Evolutionary conservation across 768 basidiomycete genomes (phyloP), one percentile per base, ranked within the genome.

Genomic region (Auriscalpium orientale): DNA sequence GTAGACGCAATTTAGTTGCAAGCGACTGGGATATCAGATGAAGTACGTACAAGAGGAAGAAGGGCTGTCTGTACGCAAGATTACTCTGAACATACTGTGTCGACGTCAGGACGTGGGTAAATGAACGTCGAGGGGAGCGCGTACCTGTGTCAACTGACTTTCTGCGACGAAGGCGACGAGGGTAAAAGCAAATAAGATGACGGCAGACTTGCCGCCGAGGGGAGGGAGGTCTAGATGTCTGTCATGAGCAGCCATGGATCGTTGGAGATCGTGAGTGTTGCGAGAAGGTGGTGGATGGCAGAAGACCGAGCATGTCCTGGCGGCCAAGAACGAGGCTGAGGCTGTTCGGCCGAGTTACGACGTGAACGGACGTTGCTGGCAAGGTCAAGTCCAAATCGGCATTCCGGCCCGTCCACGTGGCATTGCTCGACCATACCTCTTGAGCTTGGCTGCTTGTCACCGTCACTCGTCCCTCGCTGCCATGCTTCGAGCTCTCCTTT

Each of bases 31-130:
- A 34, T n/a, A 10, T 20, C 20, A n/a, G 36, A 0, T 33, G 10
- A 8, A 9, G 46, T 9, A 67, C 88, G 58, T 64, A 91, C 91
- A 94, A 91, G 58, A 91, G 74, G 64, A 98, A 87, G 76, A 84
- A 95, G 0, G 95, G 91, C 57, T 97, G 90, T 52, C 84, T 78
- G 72, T 89, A 99, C 36, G 76, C 81, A 34, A 91, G 72, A 1
- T 77, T 79, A 1, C 82, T 82, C 68, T 93, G 89, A 13, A 95
- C 82, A 71, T 92, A 86, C 90, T 93, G 40, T 9, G 38, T 6
- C 37, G 18, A 55, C 51, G 50, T 48, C 16, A n/a, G n/a, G 11
- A 40, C 36, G 13, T 51, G 53, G 40, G 35, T 15, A 47, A 33
- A 22, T 12, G 22, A 28, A n/a, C 20, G n/a, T 44, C 34, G n/a